Percentiles rank a stretch among this genome's conserved stretches.
Evolutionary conservation across 495 filamentous ascomycete genomes (phyloP).

Genomic region (Podospora pseudoanserina): DNA sequence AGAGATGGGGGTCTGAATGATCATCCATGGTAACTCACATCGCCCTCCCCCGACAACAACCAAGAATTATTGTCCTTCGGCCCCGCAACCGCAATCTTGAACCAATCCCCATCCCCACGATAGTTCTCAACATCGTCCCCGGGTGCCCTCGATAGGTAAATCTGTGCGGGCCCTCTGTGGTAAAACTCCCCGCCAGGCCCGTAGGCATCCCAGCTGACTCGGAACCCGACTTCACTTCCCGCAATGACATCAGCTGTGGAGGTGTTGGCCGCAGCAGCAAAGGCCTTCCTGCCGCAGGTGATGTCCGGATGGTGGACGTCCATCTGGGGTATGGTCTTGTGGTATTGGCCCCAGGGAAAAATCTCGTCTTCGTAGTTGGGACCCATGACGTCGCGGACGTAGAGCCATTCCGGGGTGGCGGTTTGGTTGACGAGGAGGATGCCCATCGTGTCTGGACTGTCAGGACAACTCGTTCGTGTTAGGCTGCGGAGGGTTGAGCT

Average conservation of each 20-base stretch:
- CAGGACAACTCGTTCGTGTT: neutral
- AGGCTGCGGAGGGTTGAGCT: neutral
- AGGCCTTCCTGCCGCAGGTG: slow-evolving; percentile 22
- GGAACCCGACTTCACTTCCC: slow-evolving; percentile 21
- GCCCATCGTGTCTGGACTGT: slow-evolving; percentile 12
- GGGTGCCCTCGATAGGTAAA: slow-evolving; percentile 24
- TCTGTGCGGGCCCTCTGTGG: slow-evolving; percentile 19
- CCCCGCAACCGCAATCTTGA: slow-evolving; percentile 28
- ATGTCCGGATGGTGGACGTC: slow-evolving; percentile 12
- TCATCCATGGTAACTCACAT: slow-evolving; percentile 1
- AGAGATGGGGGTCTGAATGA: neutral
- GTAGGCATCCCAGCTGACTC: slow-evolving; percentile 16
- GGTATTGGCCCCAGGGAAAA: slow-evolving; percentile 4
- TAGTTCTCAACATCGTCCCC: slow-evolving; percentile 20
- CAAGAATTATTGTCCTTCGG: slow-evolving; percentile 13
- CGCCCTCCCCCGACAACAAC: slow-evolving; percentile 5
- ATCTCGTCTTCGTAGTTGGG: neutral
- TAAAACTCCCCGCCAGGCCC: slow-evolving; percentile 5
- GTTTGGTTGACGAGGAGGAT: slow-evolving; percentile 42
- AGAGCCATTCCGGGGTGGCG: slow-evolving; percentile 27
- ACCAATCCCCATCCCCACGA: slow-evolving; percentile 30
- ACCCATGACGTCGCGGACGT: slow-evolving; percentile 17
- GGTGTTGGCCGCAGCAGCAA: slow-evolving; percentile 12
- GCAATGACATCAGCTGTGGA: slow-evolving; percentile 22
- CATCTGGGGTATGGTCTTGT: slow-evolving; percentile 11